Evolutionary conservation across 2,329 filamentous ascomycete species (phyloP).

Genomic region (Arthrobotrys conoides): DNA sequence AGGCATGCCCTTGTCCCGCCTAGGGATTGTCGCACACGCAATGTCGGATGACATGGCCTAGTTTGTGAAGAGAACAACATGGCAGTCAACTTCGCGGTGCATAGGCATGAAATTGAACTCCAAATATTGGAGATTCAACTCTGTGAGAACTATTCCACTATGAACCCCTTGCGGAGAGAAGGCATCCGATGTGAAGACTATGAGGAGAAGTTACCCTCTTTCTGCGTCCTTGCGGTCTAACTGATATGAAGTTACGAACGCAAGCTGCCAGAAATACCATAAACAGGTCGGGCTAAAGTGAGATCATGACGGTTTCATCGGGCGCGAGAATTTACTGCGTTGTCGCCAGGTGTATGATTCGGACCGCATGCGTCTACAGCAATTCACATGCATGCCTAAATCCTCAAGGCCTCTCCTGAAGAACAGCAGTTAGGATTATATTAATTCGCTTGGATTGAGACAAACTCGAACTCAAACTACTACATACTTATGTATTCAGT

Average conservation of each 20-base stretch:
- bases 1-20: constrained; percentile 42
- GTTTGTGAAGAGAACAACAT: constrained; percentile 13
- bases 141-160: too few species aligned
- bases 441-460: not conserved
- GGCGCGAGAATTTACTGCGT: too few species aligned
- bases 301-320: not conserved
- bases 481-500: too few species aligned
- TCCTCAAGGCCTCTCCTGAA: too few species aligned
- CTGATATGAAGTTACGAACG: not conserved
- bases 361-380: not conserved
- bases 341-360: not conserved
- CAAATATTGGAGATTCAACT: too few species aligned
- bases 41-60: constrained; percentile 2
- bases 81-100: not conserved
- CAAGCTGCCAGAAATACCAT: too few species aligned
- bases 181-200: not conserved
- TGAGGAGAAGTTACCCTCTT: constrained; percentile 22
- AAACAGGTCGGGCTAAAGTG: not conserved
- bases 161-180: not conserved
- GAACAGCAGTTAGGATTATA: not conserved
- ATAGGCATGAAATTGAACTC: too few species aligned
- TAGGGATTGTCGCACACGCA: constrained; percentile 9
- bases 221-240: not conserved
- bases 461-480: not conserved
- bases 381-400: not conserved